These are phyloP conservation scores for Metschnikowia hibisci DNA, from an alignment of 805 yeast genomes.

Conservation along the genomic window DNA sequence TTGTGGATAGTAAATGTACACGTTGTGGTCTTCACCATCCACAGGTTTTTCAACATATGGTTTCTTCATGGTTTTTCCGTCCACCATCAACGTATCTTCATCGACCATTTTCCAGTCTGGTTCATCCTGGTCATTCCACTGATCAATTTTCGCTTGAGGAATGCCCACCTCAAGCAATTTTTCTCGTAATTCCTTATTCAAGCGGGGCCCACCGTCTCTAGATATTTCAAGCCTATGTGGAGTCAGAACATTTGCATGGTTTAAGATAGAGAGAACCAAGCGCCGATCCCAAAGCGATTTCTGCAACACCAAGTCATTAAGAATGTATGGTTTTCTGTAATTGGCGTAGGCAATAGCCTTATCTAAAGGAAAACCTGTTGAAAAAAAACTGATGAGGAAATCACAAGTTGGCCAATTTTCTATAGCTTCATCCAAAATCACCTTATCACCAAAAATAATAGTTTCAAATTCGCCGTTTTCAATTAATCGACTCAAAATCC, in stretches of 20 bases:
- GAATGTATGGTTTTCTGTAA: constrained; percentile 80
- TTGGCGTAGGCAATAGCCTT: constrained; percentile 91
- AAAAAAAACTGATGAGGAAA: constrained; percentile 85
- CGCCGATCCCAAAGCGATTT: constrained; percentile 98
- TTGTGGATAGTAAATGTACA: constrained; percentile 83
- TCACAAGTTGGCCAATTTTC: constrained; percentile 99
- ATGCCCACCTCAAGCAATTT: constrained; percentile 46
- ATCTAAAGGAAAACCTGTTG: constrained; percentile 94
- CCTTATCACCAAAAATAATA: constrained; percentile 95
- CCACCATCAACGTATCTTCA: constrained; percentile 68
- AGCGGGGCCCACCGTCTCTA: constrained; percentile 94
- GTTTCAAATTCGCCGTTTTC: constrained; percentile 96
- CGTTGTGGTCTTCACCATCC: constrained; percentile 98
- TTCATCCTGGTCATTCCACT: constrained; percentile 64
- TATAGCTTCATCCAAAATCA: constrained; percentile 84
- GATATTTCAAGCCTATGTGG: constrained; percentile 86
- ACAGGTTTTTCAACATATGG: constrained; percentile 99
- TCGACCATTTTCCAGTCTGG: constrained; percentile 87
- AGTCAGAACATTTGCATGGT: constrained; percentile 81
- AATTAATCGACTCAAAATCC: constrained; percentile 79
- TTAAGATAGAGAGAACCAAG: constrained; percentile 72
- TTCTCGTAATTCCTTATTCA: constrained; percentile 50
- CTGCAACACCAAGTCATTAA: constrained; percentile 88
- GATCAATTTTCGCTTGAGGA: constrained; percentile 44
- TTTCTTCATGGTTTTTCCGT: constrained; percentile 68